Percentiles rank a stretch among this genome's conserved stretches.
Conservation (phyloP, 1,139 yeast species). For the Blastobotrys buckinghamii region DNA sequence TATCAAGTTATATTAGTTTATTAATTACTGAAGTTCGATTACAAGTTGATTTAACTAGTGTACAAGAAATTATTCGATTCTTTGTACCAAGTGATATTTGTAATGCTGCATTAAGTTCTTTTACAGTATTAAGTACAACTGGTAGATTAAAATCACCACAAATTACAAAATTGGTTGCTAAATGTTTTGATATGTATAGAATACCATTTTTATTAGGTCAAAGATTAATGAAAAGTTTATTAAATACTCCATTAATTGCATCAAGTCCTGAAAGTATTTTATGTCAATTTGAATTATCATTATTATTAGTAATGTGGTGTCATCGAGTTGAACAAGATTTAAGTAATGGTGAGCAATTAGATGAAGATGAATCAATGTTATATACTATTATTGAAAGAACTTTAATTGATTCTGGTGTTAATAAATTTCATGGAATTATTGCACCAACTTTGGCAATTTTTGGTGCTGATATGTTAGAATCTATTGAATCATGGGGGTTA, state of each 20-base stretch:
- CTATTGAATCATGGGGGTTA: conserved; percentile 28
- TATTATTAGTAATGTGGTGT: conserved; percentile 31
- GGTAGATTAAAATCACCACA: conserved; percentile 20
- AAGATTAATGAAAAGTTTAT: conserved; percentile 20
- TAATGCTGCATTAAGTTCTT: conserved; percentile 20
- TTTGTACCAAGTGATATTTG: conserved; percentile 27
- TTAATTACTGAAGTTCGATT: conserved; percentile 23
- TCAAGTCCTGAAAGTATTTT: conserved; percentile 24
- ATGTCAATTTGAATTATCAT: conserved; percentile 26
- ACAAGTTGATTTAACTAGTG: conserved; percentile 23
- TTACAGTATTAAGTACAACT: conserved; percentile 16
- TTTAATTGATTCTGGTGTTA: conserved; percentile 24
- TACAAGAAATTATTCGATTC: conserved; percentile 22
- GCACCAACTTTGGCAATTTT: conserved; percentile 27
- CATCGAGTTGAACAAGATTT: conserved; percentile 27
- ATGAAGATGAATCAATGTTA: conserved; percentile 19
- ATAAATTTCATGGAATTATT: conserved; percentile 20
- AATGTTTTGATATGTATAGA: conserved; percentile 26
- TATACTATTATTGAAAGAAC: conserved; percentile 22
- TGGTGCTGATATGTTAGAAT: conserved; percentile 28
- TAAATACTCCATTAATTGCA: conserved; percentile 21
- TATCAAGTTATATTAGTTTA: conserved; percentile 18
- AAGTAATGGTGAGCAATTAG: conserved; percentile 17
- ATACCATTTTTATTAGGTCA: conserved; percentile 23
- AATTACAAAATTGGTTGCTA: conserved; percentile 21